Evolutionary conservation across 768 basidiomycete genomes (phyloP).

Genomic region (Hemileccinum impolitum): DNA sequence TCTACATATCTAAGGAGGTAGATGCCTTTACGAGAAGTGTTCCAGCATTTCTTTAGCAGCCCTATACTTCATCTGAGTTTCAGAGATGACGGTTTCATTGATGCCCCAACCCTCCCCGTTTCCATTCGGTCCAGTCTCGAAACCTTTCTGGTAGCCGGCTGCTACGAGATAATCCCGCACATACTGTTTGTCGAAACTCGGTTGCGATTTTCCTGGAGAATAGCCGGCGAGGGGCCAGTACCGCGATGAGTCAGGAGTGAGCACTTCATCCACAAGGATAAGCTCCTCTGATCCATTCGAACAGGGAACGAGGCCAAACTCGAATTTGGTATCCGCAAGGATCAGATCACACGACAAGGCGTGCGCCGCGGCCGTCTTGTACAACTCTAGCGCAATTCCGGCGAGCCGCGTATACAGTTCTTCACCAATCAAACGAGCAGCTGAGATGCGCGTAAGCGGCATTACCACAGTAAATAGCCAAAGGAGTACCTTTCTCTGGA

Average conservation of each 20-base stretch:
- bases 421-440: conserved; percentile 61
- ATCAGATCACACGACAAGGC: conserved; percentile 79
- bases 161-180: conserved; percentile 84
- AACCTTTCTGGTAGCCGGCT: conserved; percentile 70
- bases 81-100: conserved; percentile 68
- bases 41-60: conserved; percentile 69
- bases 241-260: conserved; percentile 95
- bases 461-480: neutral
- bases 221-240: conserved; percentile 90
- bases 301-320: conserved; percentile 79
- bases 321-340: conserved; percentile 98
- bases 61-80: conserved; percentile 74
- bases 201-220: conserved; percentile 68
- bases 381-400: conserved; percentile 58
- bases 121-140: conserved; percentile 71
- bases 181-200: conserved; percentile 97
- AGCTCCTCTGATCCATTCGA: conserved; percentile 42
- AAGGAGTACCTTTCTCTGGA: conserved; percentile 60
- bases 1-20: neutral
- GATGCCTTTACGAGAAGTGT: conserved; percentile 10
- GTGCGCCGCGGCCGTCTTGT: conserved; percentile 70
- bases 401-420: conserved; percentile 62
- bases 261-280: conserved; percentile 92
- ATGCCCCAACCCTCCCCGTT: conserved; percentile 77
- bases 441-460: conserved; percentile 34